These are phyloP conservation scores for Ophiostoma sp. DNA, from an alignment of 2,329 filamentous ascomycete genomes.

Conservation along the genomic window DNA sequence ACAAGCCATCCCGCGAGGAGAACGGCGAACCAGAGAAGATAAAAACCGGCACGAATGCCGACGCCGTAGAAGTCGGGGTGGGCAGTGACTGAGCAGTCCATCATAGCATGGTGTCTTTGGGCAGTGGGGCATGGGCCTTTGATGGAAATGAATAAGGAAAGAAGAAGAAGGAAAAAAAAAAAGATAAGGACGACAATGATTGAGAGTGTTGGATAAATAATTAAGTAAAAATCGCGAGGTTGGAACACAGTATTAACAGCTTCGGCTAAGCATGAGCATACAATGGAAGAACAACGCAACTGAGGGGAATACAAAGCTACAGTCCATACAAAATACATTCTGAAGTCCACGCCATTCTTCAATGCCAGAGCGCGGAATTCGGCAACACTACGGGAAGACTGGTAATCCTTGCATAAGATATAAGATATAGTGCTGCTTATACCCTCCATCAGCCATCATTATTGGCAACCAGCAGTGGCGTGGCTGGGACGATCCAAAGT, in stretches of 20 bases:
- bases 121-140: neutral
- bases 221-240: neutral
- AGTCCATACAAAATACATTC: neutral
- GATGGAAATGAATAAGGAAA: neutral
- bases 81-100: conserved; percentile 48
- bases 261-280: neutral
- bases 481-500: neutral
- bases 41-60: conserved; percentile 22
- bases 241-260: neutral
- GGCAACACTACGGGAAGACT: neutral
- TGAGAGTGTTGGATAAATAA: neutral
- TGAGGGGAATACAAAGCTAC: neutral
- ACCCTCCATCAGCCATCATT: neutral
- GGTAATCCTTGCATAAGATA: neutral
- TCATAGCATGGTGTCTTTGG: neutral
- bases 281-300: neutral
- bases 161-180: neutral
- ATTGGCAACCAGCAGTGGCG: neutral
- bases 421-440: neutral
- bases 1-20: conserved; percentile 14
- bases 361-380: neutral
- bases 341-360: neutral
- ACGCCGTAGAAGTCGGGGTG: conserved; percentile 23
- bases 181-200: neutral
- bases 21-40: conserved; percentile 22